Base-by-base conservation (phyloP, 2,329 filamentous ascomycete genomes). In the Plenodomus biglobosus region DNA sequence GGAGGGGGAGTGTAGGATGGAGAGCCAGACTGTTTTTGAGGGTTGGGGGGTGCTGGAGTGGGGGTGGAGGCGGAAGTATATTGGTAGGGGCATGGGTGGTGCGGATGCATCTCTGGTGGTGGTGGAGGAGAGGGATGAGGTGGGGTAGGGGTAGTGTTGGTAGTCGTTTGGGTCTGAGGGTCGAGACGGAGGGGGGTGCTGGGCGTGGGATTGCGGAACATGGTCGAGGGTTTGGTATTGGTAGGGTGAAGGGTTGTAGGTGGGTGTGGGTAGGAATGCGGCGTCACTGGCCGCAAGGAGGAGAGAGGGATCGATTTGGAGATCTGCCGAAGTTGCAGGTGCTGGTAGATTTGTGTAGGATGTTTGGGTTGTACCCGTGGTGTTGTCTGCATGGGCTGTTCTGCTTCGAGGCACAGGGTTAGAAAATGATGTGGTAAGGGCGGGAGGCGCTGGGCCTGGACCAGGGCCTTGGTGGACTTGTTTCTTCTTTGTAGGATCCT, bases 61-160 rank as follows among this genome's bases (percentile, higher is more conserved):
- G 0, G 82, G 80, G 56, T 87, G 81, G 4, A 89, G 77, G n/a
- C 85, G 83, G 56, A 92, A 80, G 71, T 85, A 90, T 11, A 88
- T 79, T 2, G 85, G 79, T 36, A 84, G 79, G 2, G 80, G 70
- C 38, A 53, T 46, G 10, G 48, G 37, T 27, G 8, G 48, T 32
- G 27, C 15, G 15, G 27, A 8, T 32, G 27, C 15, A 11, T 15
- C 3, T 32, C 6, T 32, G 27, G 3, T 11, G 7, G 27, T 32
- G 27, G 27, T 32, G 27, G 8, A 8, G 27, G 27, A 24, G 5
- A 24, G 7, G 51, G 18, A 55, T 45, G 20, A 50, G 42, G 37
- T 49, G 37, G 50, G 41, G 21, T 35, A 38, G 41, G 39, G 8
- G 36, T 58, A 52, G 22, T 55, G 53, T 18, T 55, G 52, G 10